These are phyloP conservation scores for Canavalia gladiata DNA, from an alignment of 306 rosid genomes.

Conservation along the genomic window DNA sequence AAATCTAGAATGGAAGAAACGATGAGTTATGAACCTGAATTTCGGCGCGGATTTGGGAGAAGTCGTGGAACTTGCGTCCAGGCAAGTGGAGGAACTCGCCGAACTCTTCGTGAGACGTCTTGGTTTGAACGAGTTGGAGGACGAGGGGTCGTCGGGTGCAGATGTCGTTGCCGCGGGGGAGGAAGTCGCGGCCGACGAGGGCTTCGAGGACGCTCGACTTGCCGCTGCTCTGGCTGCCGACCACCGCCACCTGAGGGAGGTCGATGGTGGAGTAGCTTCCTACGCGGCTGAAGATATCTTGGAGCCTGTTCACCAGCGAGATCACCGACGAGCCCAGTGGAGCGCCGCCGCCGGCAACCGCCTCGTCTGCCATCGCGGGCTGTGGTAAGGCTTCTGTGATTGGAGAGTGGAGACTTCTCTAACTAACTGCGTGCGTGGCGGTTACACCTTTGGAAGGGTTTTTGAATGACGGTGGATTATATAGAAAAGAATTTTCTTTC, in stretches of 20 bases:
- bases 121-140: constrained; percentile 88
- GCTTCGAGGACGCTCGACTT: constrained; percentile 98
- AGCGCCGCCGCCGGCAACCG: constrained; percentile 44
- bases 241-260: constrained; percentile 97
- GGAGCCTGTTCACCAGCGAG: constrained; percentile 91
- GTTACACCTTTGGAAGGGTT: no score
- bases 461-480: not conserved
- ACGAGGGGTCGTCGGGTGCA: constrained; percentile 94
- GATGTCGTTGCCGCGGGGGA: constrained; percentile 89
- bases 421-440: not conserved
- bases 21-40: constrained; percentile 64
- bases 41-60: constrained; percentile 82
- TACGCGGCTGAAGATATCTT: constrained; percentile 88
- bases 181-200: constrained; percentile 93
- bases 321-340: constrained; percentile 85
- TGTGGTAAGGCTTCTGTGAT: constrained; percentile 34
- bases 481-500: not conserved
- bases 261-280: constrained; percentile 86
- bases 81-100: constrained; percentile 95
- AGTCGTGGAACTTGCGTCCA: constrained; percentile 77
- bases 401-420: not conserved
- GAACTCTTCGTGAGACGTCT: constrained; percentile 63
- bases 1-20: not conserved
- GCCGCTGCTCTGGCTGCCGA: constrained; percentile 98
- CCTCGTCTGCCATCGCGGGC: constrained; percentile 69